phyloP scores from a whole-genome alignment of 768 basidiomycete genomes.

The Lyophyllum semitale region DNA sequence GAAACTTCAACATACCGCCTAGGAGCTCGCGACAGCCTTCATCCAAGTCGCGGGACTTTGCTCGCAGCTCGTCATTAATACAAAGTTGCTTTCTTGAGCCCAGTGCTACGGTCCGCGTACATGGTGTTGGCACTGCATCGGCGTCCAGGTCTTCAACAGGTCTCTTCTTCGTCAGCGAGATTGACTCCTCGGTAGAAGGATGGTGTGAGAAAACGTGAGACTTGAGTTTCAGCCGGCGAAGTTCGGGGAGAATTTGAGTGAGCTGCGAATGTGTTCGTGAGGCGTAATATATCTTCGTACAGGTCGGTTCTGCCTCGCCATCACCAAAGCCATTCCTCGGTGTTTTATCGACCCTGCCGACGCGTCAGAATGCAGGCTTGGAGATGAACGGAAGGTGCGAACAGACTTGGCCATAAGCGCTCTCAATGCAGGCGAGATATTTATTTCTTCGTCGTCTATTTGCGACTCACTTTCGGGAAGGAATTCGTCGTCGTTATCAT shows the following conservation, averaged over 20 bases:
- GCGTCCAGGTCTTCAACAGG: slow-evolving; percentile 28
- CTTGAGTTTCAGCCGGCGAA: slow-evolving; percentile 66
- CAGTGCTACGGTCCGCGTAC: slow-evolving; percentile 73
- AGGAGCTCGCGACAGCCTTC: slow-evolving; percentile 86
- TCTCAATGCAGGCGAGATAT: slow-evolving; percentile 76
- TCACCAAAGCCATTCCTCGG: slow-evolving; percentile 21
- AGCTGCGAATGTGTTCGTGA: slow-evolving; percentile 97
- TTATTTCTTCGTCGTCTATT: slow-evolving; percentile 43
- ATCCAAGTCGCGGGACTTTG: slow-evolving; percentile 70
- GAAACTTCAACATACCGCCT: slow-evolving; percentile 47
- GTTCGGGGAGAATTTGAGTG: slow-evolving; percentile 85
- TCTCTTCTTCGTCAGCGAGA: slow-evolving; percentile 19
- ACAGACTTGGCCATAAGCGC: slow-evolving; percentile 77
- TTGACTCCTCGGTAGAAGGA: slow-evolving; percentile 15
- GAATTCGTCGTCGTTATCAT: slow-evolving; percentile 66
- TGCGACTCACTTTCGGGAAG: slow-evolving; percentile 61
- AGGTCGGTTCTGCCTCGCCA: slow-evolving; percentile 51
- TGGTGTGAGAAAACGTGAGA: slow-evolving; percentile 29
- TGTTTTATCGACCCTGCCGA: slow-evolving; percentile 33
- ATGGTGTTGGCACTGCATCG: slow-evolving; percentile 18
- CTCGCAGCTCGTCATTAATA: slow-evolving; percentile 79
- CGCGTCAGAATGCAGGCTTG: slow-evolving; percentile 2
- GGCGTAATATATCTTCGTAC: slow-evolving; percentile 89
- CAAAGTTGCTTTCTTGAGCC: slow-evolving; percentile 92
- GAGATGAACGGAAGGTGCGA: slow-evolving; percentile 19